Evolutionary conservation across 352 stramenopile genomes (phyloP), one percentile per base, ranked within the genome.

Genomic region (Ophiocytium majus): DNA sequence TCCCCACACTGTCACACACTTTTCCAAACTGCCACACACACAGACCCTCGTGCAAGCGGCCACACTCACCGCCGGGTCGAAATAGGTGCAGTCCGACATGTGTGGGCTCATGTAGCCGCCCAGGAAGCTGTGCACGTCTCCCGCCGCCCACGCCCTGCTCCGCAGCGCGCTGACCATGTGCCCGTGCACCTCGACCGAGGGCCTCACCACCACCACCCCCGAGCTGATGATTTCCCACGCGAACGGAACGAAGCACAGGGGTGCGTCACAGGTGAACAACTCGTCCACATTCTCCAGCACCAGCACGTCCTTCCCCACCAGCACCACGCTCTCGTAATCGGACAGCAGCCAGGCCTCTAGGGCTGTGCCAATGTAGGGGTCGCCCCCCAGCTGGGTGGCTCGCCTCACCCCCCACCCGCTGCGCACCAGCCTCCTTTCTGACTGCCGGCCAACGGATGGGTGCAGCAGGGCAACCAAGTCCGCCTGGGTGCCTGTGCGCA

Each of bases 211-310:
- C 43, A 57, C 5, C 43, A 14, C 43, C 43, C 5, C 43, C 5
- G 43, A 5, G 43, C 43, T 14, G 43, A 14, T 14, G 5, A 57
- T 14, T 14, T 57, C 43, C 43, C 5, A 57, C 14, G 43, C 5
- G 43, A 14, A 5, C 43, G 14, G 5, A 5, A 57, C 43, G 43
- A 57, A 57, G 14, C 43, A 57, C 43, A 57, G 43, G 5, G 43
- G 36, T 50, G 63, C 76, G 0, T 23, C 10, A 28, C 82, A 86
- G 31, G 14, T 31, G 82, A 86, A 86, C 9, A 86, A 76, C 10
- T 86, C 82, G 43, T 86, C 82, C 9, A 86, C 78, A 63, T 86
- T 86, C 33, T 82, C 82, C 43, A 86, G 50, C 34, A 82, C 82
- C 33, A 86, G 78, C 50, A 79, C 83, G 57, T 82, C 74, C n/a